phyloP scores from a whole-genome alignment of 2,329 filamentous ascomycete species.

The Nemania serpens region DNA sequence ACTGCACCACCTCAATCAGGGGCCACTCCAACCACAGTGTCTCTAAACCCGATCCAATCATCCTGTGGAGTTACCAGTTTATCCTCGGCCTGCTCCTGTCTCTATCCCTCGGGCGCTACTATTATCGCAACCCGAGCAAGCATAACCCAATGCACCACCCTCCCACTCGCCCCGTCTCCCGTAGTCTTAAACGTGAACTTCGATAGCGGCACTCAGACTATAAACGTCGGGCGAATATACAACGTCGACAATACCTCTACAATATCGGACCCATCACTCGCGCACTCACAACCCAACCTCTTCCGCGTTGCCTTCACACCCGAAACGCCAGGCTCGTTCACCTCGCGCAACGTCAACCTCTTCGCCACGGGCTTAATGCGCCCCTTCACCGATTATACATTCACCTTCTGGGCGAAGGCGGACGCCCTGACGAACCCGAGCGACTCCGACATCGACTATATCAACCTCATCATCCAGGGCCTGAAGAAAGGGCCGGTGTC shows the following conservation, averaged over 20 bases:
- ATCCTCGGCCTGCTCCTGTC: constrained; percentile 21
- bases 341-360: constrained; percentile 14
- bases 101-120: constrained; percentile 20
- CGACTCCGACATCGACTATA: constrained; percentile 17
- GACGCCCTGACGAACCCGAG: constrained; percentile 5
- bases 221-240: constrained; percentile 12
- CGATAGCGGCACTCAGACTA: constrained; percentile 9
- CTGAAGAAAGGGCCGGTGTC: constrained; percentile 18
- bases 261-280: constrained; percentile 15
- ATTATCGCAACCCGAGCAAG: constrained; percentile 16
- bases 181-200: constrained; percentile 10
- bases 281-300: constrained; percentile 17
- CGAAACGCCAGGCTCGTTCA: constrained; percentile 11
- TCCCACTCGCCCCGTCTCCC: constrained; percentile 17
- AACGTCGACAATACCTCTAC: constrained; percentile 19
- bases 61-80: constrained; percentile 13
- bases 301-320: constrained; percentile 19
- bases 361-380: constrained; percentile 20
- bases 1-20: constrained; percentile 16
- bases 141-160: constrained; percentile 21
- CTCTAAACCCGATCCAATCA: constrained; percentile 15
- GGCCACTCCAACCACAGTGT: constrained; percentile 9
- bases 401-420: constrained; percentile 17
- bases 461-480: constrained; percentile 18
- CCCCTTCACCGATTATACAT: constrained; percentile 15